Evolutionary conservation across 768 basidiomycete species (phyloP), one percentile per base, ranked within the genome.

Genomic region (Trametes meyenii): DNA sequence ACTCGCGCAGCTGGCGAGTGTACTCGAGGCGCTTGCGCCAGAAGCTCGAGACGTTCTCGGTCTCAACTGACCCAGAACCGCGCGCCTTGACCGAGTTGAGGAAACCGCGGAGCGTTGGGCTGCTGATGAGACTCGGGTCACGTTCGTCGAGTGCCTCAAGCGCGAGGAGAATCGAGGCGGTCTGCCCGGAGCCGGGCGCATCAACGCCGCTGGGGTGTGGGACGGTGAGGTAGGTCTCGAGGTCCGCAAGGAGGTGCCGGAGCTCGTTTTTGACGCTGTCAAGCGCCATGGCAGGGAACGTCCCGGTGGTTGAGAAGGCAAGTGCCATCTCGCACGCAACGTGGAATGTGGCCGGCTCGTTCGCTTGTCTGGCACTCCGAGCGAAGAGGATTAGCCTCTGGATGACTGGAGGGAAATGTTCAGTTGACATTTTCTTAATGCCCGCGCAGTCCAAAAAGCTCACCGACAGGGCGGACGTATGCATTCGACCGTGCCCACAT

Each of bases 321-420:
- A 60, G 59, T 10, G 46, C 39, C 29, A 60, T 60, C 26, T 60
- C 59, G 46, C 59, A 60, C 2, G 52, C 52, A n/a, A 23, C 23
- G 35, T 60, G 52, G 29, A 60, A 60, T 12, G 39, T 42, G 44
- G 11, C 12, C 16, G 48, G 24, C 21, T 60, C 52, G 17, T 26
- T 42, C 13, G 50, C 23, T 2, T 16, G n/a, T 38, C 55, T 60
- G 14, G 44, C 50, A 2, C 17, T 14, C 2, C 46, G 46, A 1
- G 60, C 60, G 33, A 61, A 61, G 3, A 46, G 19, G 38, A 49
- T 35, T 2, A 61, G 45, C 2, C 19, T 33, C 39, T 50, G 53
- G 1, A 61, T 55, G 17, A 61, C 53, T 61, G 38, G 7, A 7
- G 10, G 8, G 17, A 0, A 17, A 23, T 23, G 21, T 2, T 17